Evolutionary conservation across 129 eudicot genomes (phyloP).

Genomic region (Silybum marianum): DNA sequence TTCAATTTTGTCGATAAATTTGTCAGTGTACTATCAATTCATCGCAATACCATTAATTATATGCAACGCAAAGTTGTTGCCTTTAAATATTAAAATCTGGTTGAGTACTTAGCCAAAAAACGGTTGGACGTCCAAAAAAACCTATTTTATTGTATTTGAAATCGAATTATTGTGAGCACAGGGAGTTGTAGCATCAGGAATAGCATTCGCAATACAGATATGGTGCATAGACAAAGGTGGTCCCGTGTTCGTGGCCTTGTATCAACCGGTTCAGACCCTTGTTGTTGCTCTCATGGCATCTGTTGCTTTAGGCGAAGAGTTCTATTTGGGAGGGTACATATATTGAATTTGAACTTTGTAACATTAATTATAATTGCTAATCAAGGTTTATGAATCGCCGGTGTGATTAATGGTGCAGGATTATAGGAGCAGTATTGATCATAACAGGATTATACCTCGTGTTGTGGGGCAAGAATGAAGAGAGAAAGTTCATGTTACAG

Average conservation of each 20-base stretch:
- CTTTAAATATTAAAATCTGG: too few relatives aligned
- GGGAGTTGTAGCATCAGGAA: slow-evolving; percentile 99
- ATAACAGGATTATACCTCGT: slow-evolving; percentile 77
- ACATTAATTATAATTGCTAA: too few relatives aligned
- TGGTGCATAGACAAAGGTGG: slow-evolving; percentile 99
- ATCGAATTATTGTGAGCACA: slow-evolving; percentile 16
- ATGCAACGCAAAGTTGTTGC: too few relatives aligned
- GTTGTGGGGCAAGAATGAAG: slow-evolving; percentile 90
- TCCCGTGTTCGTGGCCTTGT: slow-evolving; percentile 95
- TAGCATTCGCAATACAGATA: slow-evolving; percentile 97
- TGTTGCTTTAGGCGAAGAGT: slow-evolving; percentile 80
- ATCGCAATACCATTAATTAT: too few relatives aligned
- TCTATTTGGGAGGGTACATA: slow-evolving; percentile 92
- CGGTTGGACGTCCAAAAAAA: too few relatives aligned
- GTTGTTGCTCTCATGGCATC: slow-evolving; percentile 98
- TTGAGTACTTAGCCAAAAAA: too few relatives aligned
- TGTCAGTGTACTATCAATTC: too few relatives aligned
- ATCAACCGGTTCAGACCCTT: slow-evolving; percentile 98
- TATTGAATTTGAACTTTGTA: too few relatives aligned
- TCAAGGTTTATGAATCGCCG: too few relatives aligned
- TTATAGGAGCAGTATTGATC: slow-evolving; percentile 83
- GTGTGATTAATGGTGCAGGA: slow-evolving; percentile 43
- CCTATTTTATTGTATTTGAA: background rate
- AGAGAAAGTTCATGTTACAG: slow-evolving; percentile 49
- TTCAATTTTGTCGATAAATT: too few relatives aligned